Conservation (phyloP, 371 early-diverging fungal species). For the Mucor plumbeus region DNA sequence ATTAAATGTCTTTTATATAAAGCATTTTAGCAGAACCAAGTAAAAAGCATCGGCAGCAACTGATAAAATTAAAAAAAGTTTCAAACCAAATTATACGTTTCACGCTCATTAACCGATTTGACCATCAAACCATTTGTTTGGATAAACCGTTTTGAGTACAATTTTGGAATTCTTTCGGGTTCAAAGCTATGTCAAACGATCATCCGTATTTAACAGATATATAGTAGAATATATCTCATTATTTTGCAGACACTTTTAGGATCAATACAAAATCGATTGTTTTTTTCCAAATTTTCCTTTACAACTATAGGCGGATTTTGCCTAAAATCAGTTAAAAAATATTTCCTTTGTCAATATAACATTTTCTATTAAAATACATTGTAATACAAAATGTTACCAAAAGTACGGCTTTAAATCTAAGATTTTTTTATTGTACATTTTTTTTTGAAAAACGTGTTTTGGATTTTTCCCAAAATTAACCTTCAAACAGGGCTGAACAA, state of each 20-base stretch:
- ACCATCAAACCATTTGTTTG: constrained; percentile 1
- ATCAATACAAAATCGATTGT: background rate
- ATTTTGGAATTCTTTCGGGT: background rate
- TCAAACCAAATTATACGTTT: background rate
- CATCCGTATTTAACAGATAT: background rate
- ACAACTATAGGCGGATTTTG: background rate
- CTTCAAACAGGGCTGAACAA: too few relatives aligned
- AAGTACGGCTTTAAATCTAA: too few relatives aligned
- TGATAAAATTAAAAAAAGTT: background rate
- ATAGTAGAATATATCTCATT: background rate
- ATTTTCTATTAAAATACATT: too few relatives aligned
- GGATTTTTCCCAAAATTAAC: too few relatives aligned
- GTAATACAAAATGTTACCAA: too few relatives aligned
- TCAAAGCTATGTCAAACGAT: background rate
- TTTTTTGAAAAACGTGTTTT: too few relatives aligned
- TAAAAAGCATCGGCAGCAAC: background rate
- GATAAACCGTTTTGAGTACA: background rate
- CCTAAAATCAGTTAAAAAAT: background rate
- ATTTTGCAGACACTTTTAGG: background rate
- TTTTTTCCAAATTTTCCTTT: background rate
- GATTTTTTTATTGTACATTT: too few relatives aligned
- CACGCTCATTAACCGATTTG: background rate
- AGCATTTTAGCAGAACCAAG: background rate
- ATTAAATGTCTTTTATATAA: too few relatives aligned
- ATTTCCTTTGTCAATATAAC: too few relatives aligned